Evolutionary conservation across 2,329 filamentous ascomycete genomes (phyloP).

Genomic region (Penicillium decumbens): DNA sequence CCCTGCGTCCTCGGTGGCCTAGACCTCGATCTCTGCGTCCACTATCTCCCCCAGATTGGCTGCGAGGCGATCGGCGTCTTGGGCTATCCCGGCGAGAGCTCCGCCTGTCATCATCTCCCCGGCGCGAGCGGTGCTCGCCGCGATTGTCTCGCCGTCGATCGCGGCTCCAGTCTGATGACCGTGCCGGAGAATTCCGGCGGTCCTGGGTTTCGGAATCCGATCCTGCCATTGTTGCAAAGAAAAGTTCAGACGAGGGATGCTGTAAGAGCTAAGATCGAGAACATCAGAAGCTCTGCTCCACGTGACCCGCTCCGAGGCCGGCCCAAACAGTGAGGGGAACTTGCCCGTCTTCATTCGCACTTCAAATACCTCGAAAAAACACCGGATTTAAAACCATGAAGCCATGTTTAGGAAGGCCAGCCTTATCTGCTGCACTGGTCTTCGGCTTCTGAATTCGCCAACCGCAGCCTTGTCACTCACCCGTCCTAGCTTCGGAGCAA

Average conservation of each 20-base stretch:
- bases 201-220: conserved; percentile 20
- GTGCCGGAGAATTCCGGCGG: conserved; percentile 22
- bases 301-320: conserved; percentile 13
- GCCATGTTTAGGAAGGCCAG: conserved; percentile 48
- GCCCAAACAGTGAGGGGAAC: conserved; percentile 6
- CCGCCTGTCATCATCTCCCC: conserved; percentile 24
- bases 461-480: conserved; percentile 19
- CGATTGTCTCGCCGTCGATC: conserved; percentile 22
- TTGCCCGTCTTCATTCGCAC: neutral
- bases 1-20: conserved; percentile 22
- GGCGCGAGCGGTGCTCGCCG: conserved; percentile 25
- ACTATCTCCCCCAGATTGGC: conserved; percentile 22
- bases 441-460: conserved; percentile 33
- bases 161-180: conserved; percentile 19
- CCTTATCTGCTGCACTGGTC: conserved; percentile 36
- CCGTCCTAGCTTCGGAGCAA: conserved; percentile 23
- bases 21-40: conserved; percentile 23
- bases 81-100: conserved; percentile 27
- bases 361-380: conserved; percentile 12
- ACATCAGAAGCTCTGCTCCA: conserved; percentile 9
- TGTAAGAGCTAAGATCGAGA: neutral
- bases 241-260: neutral
- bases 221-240: conserved; percentile 24
- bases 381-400: conserved; percentile 27
- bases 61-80: conserved; percentile 24